Evolutionary conservation across 768 basidiomycete species (phyloP).

Genomic region (Pulveroboletus sp.): DNA sequence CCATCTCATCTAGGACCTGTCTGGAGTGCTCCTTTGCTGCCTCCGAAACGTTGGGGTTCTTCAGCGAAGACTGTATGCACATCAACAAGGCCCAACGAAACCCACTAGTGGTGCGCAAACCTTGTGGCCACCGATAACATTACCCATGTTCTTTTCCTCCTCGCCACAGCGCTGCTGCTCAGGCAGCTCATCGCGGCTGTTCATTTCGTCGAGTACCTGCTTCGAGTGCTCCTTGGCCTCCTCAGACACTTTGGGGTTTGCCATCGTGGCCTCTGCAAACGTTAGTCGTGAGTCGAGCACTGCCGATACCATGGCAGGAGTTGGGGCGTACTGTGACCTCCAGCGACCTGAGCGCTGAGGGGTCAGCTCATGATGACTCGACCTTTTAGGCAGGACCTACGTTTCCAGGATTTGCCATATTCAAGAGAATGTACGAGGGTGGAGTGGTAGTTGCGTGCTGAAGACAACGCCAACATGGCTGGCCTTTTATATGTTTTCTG

Average conservation of each 20-base stretch:
- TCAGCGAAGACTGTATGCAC: constrained; percentile 14
- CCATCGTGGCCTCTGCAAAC: constrained; percentile 20
- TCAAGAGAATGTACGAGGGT: not conserved
- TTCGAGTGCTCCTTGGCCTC: constrained; percentile 23
- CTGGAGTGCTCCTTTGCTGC: constrained; percentile 15
- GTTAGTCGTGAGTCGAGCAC: not conserved
- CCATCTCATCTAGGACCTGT: constrained; percentile 5
- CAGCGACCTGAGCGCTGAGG: constrained; percentile 7
- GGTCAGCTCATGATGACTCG: not conserved
- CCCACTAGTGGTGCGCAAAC: not conserved
- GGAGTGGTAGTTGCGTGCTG: not conserved
- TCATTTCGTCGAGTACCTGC: constrained; percentile 24
- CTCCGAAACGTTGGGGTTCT: constrained; percentile 20
- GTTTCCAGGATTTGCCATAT: constrained; percentile 19
- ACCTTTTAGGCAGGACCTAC: constrained; percentile 1
- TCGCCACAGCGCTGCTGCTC: constrained; percentile 7
- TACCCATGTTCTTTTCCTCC: constrained; percentile 10
- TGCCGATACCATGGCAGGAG: not conserved
- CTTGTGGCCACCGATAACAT: constrained; percentile 22
- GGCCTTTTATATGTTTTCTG: constrained; percentile 9
- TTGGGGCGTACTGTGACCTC: constrained; percentile 9
- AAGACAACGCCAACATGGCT: not conserved
- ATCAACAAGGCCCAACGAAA: not conserved
- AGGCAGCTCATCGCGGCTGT: constrained; percentile 8
- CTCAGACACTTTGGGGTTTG: constrained; percentile 23